Percentiles rank a stretch among this genome's conserved stretches.
phyloP scores from a whole-genome alignment of 1,284 basidiomycete genomes.

The Ustilago esculenta region DNA sequence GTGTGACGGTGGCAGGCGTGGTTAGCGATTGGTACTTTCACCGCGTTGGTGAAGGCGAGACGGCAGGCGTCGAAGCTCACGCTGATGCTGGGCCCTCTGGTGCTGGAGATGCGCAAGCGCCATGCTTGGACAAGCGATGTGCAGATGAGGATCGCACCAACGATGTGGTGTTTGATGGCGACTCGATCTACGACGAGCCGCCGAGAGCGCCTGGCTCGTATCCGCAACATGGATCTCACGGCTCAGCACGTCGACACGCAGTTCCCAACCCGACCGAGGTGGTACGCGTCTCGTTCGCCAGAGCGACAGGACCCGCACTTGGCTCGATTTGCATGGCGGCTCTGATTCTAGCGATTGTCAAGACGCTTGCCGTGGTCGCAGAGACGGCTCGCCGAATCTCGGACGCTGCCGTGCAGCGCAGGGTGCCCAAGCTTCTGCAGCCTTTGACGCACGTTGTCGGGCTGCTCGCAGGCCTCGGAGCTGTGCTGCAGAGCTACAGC shows the following conservation, averaged over 20 bases:
- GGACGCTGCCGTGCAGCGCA: conserved; percentile 36
- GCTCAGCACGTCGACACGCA: conserved; percentile 12
- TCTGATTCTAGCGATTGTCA: conserved; percentile 78
- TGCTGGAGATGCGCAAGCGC: conserved; percentile 2
- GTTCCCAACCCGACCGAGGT: conserved; percentile 69
- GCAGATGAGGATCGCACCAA: conserved; percentile 33
- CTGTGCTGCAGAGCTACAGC: conserved; percentile 69
- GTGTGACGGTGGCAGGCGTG: conserved; percentile 81
- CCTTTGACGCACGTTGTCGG: conserved; percentile 71
- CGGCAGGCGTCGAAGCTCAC: conserved; percentile 3
- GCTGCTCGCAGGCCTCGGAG: conserved; percentile 74
- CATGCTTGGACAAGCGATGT: conserved; percentile 30
- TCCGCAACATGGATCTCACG: conserved; percentile 5
- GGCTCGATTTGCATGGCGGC: conserved; percentile 81
- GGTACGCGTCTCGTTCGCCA: conserved; percentile 79
- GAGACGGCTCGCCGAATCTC: conserved; percentile 68
- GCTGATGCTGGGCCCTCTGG: conserved; percentile 8
- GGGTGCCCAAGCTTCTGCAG: conserved; percentile 65
- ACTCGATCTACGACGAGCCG: conserved; percentile 40
- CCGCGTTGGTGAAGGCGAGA: conserved; percentile 28
- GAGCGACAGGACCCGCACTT: conserved; percentile 81
- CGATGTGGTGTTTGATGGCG: conserved; percentile 25
- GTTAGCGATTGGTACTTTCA: conserved; percentile 93
- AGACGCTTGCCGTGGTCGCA: conserved; percentile 69
- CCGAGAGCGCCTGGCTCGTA: conserved; percentile 36